Percentiles rank a stretch among this genome's conserved stretches.
Conservation (phyloP, 305 asterid species). For the Rubia peregrina region DNA sequence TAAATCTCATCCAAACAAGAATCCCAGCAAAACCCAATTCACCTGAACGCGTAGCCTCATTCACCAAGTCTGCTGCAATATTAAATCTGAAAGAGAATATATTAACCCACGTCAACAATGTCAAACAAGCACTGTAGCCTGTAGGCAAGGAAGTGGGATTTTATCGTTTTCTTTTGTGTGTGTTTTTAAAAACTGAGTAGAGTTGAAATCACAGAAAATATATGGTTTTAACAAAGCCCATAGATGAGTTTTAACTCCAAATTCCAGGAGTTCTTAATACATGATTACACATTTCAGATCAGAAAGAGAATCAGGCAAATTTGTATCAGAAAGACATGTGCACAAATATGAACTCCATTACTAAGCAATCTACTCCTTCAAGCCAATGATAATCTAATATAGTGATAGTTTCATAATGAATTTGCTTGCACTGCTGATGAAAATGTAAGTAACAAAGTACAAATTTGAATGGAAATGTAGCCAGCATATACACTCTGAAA, state of each 20-base stretch:
- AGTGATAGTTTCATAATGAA: neutral
- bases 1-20: slow-evolving; percentile 98
- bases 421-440: neutral
- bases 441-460: neutral
- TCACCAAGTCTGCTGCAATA: slow-evolving; percentile 95
- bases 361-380: neutral
- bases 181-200: neutral
- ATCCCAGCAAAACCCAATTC: slow-evolving; percentile 90
- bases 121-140: neutral
- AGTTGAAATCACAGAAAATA: neutral
- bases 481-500: neutral
- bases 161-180: neutral
- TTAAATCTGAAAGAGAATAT: slow-evolving; percentile 56
- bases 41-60: slow-evolving; percentile 67
- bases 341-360: neutral
- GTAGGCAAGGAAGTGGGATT: neutral
- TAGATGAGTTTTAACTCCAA: neutral
- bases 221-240: neutral
- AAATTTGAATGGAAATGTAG: neutral
- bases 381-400: neutral
- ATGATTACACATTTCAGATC: slow-evolving; percentile 1
- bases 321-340: neutral
- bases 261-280: neutral
- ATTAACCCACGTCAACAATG: neutral
- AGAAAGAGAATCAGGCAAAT: neutral